These are phyloP conservation scores for Glycine tomentella DNA, from an alignment of 306 rosid species.

Conservation along the genomic window DNA sequence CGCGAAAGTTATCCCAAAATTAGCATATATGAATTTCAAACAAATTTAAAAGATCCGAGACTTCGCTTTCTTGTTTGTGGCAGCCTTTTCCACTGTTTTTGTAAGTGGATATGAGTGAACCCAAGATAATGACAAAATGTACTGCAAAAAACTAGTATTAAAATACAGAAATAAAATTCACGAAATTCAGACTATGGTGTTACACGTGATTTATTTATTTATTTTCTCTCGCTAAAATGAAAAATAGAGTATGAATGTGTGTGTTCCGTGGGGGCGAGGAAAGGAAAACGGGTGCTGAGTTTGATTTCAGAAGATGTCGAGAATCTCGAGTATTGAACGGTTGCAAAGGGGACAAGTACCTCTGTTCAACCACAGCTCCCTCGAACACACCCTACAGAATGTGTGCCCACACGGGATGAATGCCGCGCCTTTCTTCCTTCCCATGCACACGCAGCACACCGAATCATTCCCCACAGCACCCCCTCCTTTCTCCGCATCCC, in stretches of 20 bases:
- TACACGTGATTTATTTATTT: too few relatives aligned
- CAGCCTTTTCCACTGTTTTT: too few relatives aligned
- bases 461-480: conserved; percentile 54
- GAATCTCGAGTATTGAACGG: conserved; percentile 89
- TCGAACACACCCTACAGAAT: conserved; percentile 94
- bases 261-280: not conserved
- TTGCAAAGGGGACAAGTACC: conserved; percentile 96
- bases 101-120: too few relatives aligned
- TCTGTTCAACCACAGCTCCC: conserved; percentile 93
- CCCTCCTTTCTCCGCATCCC: conserved; percentile 24
- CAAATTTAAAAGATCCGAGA: too few relatives aligned
- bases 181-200: too few relatives aligned
- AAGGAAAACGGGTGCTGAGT: too few relatives aligned
- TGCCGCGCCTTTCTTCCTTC: conserved; percentile 86
- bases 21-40: too few relatives aligned
- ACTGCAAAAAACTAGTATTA: too few relatives aligned
- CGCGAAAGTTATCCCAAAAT: not conserved
- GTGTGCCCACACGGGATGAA: conserved; percentile 99
- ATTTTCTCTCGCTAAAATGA: too few relatives aligned
- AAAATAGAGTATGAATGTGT: not conserved
- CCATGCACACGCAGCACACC: conserved; percentile 99
- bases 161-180: too few relatives aligned
- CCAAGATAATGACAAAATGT: too few relatives aligned
- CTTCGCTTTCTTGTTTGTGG: too few relatives aligned
- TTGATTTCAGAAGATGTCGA: conserved; percentile 72